Evolutionary conservation across 164 flowering plant genomes (phyloP), one percentile per base, ranked within the genome.

Genomic region (Nymphaea colorata): DNA sequence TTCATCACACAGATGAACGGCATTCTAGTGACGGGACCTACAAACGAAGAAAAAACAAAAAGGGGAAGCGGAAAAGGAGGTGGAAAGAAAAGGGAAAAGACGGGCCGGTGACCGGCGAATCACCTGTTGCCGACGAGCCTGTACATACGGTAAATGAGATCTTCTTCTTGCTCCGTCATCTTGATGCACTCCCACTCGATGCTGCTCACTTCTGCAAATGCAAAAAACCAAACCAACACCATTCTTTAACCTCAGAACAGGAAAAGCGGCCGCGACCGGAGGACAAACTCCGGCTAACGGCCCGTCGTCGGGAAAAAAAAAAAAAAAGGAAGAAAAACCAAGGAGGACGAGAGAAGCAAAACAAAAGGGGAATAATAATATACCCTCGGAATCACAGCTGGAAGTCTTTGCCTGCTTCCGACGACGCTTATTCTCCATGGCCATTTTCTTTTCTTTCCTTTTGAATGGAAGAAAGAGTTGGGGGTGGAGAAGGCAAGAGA

Each of bases 141-240:
- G 70, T 81, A 59, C 80, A 81, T 81, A 66, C 82, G 66, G 70
- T 63, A 43, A 43, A 80, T 75, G 51, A 81, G 77, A 72, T 81
- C 84, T 71, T 79, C 84, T 67, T 80, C 57, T 51, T 51, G 75
- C 18, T 70, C 75, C 3, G 78, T 68, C 77, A 81, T 75, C 44
- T 44, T 68, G 47, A 81, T 68, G 59, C 64, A 62, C 41, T 77
- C 67, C 84, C 82, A 77, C 72, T 75, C 84, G 2, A 74, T 61
- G 53, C 82, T 79, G 64, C 83, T 84, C 70, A 80, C 88, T 76
- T 86, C 90, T 87, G 85, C 74, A 36, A 16, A 16, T 14, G 18
- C 5, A 61, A 62, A 43, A 44, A 51, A 51, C 15, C 57, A 2
- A 10, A 51, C 8, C 14, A 8, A 8, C 57, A 51, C 8, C 14